Evolutionary conservation across 2,329 filamentous ascomycete genomes (phyloP).

Genomic region (Hypoxylon sp.): DNA sequence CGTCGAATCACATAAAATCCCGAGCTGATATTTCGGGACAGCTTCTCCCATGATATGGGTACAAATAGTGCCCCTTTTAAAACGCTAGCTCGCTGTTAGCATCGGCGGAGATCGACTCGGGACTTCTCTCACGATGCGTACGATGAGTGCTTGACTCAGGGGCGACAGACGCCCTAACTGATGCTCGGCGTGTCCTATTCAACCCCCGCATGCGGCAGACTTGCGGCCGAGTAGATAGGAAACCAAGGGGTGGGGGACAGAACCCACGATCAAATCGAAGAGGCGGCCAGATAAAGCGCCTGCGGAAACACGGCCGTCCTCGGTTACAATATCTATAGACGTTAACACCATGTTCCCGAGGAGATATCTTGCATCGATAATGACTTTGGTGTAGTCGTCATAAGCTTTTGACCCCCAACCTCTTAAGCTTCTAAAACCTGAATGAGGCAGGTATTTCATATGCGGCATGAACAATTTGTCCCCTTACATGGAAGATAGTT

Average conservation of each 20-base stretch:
- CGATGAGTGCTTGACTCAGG: background rate
- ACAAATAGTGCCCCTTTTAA: background rate
- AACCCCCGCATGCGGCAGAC: background rate
- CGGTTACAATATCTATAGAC: background rate
- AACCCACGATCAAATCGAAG: background rate
- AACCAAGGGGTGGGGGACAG: background rate
- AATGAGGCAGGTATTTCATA: no score
- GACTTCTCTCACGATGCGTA: background rate
- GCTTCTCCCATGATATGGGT: background rate
- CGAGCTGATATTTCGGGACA: slow-evolving; percentile 12
- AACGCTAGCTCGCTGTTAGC: background rate
- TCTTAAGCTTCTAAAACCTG: background rate
- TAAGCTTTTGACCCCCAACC: background rate
- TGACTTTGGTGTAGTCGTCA: background rate
- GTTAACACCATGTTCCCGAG: background rate
- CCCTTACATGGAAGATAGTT: no score
- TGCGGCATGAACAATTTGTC: no score
- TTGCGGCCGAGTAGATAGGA: background rate
- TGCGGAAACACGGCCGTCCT: background rate
- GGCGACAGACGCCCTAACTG: background rate
- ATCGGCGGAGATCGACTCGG: background rate
- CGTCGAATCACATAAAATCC: background rate
- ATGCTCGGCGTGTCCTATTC: background rate
- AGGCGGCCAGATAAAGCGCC: background rate
- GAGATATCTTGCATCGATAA: background rate